Evolutionary conservation across 768 basidiomycete genomes (phyloP), one percentile per base, ranked within the genome.

Genomic region (Suillus sp.): DNA sequence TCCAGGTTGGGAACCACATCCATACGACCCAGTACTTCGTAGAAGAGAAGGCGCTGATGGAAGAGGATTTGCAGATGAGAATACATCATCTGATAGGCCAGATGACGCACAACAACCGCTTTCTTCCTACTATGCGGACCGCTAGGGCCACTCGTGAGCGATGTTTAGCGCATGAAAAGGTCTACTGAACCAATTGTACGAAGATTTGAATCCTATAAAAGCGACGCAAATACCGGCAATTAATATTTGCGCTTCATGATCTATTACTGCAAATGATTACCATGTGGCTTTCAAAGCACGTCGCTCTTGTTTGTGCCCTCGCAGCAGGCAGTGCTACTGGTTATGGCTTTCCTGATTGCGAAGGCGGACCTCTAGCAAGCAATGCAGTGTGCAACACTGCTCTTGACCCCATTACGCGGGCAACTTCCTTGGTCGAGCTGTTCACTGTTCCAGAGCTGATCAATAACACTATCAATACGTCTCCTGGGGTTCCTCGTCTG

Each of bases 371-470:
- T 3, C 74, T 86, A 62, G 78, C 76, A 48, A 73, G 71, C 22
- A 84, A 80, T 62, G 70, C 72, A 9, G 81, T 86, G 37, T 86
- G 84, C 70, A 77, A 86, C 66, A 77, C 77, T 6, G 71, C 79
- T 34, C 75, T 79, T 61, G 78, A 79, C 64, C 71, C 82, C 18
- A 67, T 76, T 8, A 77, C 80, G 34, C 80, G 86, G 18, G 86
- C 85, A 9, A 73, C 75, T n/a, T 81, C 83, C 18, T 71, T 86
- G 59, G 75, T 86, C 56, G 65, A 76, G 50, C 72, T 80, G 64
- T 83, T 86, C 68, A 85, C 82, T 14, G 76, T 81, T 37, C 76
- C 76, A 18, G 86, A 87, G 65, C 71, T 85, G 62, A 81, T 82
- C 56, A 75, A 71, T 61, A 85, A 86, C 69, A 84, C 83, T 5